Evolutionary conservation across 2,329 filamentous ascomycete species (phyloP).

Genomic region (Monilinia vaccinii-corymbosi): DNA sequence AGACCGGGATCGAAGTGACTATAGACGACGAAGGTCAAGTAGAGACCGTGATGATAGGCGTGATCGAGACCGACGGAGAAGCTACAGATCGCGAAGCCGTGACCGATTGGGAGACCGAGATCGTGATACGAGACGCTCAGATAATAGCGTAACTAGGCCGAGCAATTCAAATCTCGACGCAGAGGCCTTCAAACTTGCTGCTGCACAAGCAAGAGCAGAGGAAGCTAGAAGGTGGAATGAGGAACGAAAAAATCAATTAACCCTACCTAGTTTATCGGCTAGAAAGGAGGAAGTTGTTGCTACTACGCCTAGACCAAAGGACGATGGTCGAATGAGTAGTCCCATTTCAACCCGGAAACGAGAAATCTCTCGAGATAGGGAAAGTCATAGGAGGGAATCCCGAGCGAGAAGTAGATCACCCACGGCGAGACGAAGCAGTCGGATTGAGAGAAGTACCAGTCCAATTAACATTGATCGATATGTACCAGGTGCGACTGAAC

Average conservation of each 20-base stretch:
- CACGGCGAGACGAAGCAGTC: conserved; percentile 21
- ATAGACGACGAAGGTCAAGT: conserved; percentile 21
- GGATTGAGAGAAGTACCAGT: conserved; percentile 27
- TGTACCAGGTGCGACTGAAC: conserved; percentile 23
- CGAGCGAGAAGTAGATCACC: conserved; percentile 28
- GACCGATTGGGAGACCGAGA: conserved; percentile 18
- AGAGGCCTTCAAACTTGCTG: conserved; percentile 44
- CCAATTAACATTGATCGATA: conserved; percentile 29
- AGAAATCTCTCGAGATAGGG: conserved; percentile 27
- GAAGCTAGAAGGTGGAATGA: conserved; percentile 53
- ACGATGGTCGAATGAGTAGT: conserved; percentile 18
- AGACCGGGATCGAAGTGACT: conserved; percentile 21
- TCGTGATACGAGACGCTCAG: conserved; percentile 13
- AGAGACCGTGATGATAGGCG: conserved; percentile 28
- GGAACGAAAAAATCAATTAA: conserved; percentile 47
- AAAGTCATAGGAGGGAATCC: conserved; percentile 24
- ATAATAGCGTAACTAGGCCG: conserved; percentile 8
- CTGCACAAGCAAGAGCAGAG: conserved; percentile 55
- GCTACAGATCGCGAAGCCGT: conserved; percentile 20
- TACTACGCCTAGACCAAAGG: conserved; percentile 14
- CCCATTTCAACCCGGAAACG: conserved; percentile 22
- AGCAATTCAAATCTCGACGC: conserved; percentile 7
- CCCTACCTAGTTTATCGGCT: conserved; percentile 35
- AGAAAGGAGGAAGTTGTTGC: conserved; percentile 12
- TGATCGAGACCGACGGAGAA: conserved; percentile 20